These are phyloP conservation scores for Grigorovia jiainica DNA, from an alignment of 805 yeast genomes.

Conservation along the genomic window DNA sequence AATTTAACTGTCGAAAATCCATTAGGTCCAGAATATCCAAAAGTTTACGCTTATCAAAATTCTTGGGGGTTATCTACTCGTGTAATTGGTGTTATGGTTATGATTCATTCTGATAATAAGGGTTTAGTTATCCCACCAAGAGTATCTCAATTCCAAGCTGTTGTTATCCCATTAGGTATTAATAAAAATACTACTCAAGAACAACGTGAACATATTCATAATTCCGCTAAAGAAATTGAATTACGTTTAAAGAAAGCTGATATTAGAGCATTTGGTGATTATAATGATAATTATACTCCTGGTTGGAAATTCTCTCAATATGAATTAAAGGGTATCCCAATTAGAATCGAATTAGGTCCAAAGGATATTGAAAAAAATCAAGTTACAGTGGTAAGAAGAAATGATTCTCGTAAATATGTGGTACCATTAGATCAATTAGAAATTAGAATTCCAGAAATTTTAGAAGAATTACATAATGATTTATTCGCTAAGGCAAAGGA, in stretches of 20 bases:
- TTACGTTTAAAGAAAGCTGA: slow-evolving; percentile 46
- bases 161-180: slow-evolving; percentile 90
- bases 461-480: slow-evolving; percentile 73
- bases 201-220: slow-evolving; percentile 57
- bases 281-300: slow-evolving; percentile 89
- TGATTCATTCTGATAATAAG: slow-evolving; percentile 97
- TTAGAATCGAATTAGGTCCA: slow-evolving; percentile 94
- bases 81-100: slow-evolving; percentile 98
- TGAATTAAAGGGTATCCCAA: slow-evolving; percentile 92
- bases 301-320: slow-evolving; percentile 98
- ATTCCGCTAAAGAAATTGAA: slow-evolving; percentile 66
- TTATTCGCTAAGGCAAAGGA: slow-evolving; percentile 72
- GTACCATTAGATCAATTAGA: slow-evolving; percentile 60
- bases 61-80: slow-evolving; percentile 99
- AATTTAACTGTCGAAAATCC: slow-evolving; percentile 94
- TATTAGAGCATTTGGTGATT: slow-evolving; percentile 75
- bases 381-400: slow-evolving; percentile 89
- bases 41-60: slow-evolving; percentile 86
- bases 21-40: slow-evolving; percentile 77
- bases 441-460: slow-evolving; percentile 57
- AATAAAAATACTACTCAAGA: slow-evolving; percentile 79
- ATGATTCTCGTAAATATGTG: slow-evolving; percentile 64
- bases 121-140: slow-evolving; percentile 97
- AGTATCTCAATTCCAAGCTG: slow-evolving; percentile 87
- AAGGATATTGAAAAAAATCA: slow-evolving; percentile 76